Conservation (phyloP, 305 asterid species). For the Fraxinus ornus region DNA sequence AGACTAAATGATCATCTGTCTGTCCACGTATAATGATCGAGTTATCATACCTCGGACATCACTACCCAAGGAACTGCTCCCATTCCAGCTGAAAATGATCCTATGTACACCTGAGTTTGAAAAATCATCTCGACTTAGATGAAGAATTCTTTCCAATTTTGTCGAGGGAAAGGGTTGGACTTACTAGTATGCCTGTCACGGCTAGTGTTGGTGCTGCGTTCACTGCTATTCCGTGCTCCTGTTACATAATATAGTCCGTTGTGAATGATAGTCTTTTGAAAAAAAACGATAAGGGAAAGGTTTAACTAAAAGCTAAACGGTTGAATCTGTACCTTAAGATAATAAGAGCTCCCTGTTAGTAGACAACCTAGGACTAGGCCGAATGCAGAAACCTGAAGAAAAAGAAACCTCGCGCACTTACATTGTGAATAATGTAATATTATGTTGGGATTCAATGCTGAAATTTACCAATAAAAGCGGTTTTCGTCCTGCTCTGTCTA, state of each 20-base stretch:
- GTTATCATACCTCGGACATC: slow-evolving; percentile 83
- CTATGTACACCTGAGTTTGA: slow-evolving; percentile 67
- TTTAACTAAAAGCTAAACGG: background rate
- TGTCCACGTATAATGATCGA: background rate
- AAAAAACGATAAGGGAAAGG: background rate
- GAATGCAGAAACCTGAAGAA: slow-evolving; percentile 64
- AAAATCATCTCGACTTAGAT: slow-evolving; percentile 12
- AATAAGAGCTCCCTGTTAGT: slow-evolving; percentile 68
- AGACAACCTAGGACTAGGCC: slow-evolving; percentile 81
- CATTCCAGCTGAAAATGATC: slow-evolving; percentile 86
- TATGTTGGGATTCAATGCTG: background rate
- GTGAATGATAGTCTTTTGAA: slow-evolving; percentile 17
- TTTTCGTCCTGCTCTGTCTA: slow-evolving; percentile 82
- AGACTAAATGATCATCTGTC: background rate
- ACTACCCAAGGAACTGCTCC: slow-evolving; percentile 99
- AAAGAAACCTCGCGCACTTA: background rate
- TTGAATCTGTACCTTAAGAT: slow-evolving; percentile 51
- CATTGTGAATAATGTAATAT: background rate
- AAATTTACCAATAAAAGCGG: slow-evolving; percentile 75
- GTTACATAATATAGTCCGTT: slow-evolving; percentile 17
- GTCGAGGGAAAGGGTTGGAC: background rate
- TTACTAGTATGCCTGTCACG: slow-evolving; percentile 84
- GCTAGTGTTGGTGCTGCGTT: slow-evolving; percentile 70
- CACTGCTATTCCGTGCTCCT: slow-evolving; percentile 66
- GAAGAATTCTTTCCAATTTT: background rate